Percentiles rank a stretch among this genome's conserved stretches.
phyloP scores from a whole-genome alignment of 2,329 filamentous ascomycete genomes.

The Aspergillus puulaauensis region DNA sequence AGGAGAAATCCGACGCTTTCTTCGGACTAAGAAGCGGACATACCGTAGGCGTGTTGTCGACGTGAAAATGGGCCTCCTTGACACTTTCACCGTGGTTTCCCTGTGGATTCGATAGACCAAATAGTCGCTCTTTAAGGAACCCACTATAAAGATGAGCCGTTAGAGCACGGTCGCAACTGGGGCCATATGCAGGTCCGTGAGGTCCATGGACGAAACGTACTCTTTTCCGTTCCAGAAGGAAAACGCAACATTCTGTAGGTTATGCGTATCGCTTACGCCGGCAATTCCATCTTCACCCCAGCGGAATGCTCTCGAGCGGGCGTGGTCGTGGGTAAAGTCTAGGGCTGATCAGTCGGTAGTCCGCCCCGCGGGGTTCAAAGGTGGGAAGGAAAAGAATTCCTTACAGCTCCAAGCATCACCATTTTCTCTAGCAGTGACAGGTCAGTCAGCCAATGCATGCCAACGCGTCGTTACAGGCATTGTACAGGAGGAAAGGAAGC shows the following conservation, averaged over 20 bases:
- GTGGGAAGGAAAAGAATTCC: slow-evolving; percentile 37
- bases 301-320: slow-evolving; percentile 81
- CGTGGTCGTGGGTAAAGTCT: slow-evolving; percentile 95
- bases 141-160: slow-evolving; percentile 55
- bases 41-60: slow-evolving; percentile 85
- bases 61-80: slow-evolving; percentile 94
- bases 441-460: not conserved
- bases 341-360: slow-evolving; percentile 11
- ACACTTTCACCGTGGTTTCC: slow-evolving; percentile 96
- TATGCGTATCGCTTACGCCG: slow-evolving; percentile 90
- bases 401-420: slow-evolving; percentile 95
- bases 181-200: not conserved
- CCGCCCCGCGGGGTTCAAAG: slow-evolving; percentile 3
- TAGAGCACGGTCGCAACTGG: not conserved
- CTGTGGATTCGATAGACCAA: slow-evolving; percentile 92
- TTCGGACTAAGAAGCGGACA: slow-evolving; percentile 14
- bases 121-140: slow-evolving; percentile 91
- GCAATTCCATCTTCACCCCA: slow-evolving; percentile 98
- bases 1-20: not conserved
- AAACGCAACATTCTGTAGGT: slow-evolving; percentile 88
- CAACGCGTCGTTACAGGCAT: not conserved
- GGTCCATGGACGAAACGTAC: slow-evolving; percentile 50
- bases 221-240: slow-evolving; percentile 98
- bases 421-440: slow-evolving; percentile 56
- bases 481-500: not conserved